Conservation (phyloP, 768 basidiomycete genomes). For the Termitomyces titanicus region DNA sequence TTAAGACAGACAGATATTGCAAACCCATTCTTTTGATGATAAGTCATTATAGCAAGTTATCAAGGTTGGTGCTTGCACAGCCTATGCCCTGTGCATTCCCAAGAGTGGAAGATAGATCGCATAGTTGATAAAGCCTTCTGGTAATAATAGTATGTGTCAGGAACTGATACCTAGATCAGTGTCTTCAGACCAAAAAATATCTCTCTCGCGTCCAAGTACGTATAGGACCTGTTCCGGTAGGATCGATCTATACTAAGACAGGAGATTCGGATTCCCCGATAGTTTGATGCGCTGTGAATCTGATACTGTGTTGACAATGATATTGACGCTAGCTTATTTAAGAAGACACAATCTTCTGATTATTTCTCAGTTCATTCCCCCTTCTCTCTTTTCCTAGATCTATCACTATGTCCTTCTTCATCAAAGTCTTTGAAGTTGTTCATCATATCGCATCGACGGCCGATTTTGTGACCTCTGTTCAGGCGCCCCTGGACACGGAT, state of each 20-base stretch:
- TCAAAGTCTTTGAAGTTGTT: constrained; percentile 9
- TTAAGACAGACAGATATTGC: no score
- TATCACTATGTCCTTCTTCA: constrained; percentile 5
- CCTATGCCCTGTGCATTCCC: not conserved
- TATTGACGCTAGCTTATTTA: constrained; percentile 3
- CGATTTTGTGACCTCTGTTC: constrained; percentile 20
- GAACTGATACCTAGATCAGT: no score
- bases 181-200: not conserved
- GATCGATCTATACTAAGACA: not conserved
- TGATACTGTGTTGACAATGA: constrained; percentile 7
- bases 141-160: no score
- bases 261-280: constrained; percentile 15
- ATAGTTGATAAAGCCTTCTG: no score
- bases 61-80: no score
- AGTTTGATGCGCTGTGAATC: constrained; percentile 3
- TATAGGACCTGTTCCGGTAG: not conserved
- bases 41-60: no score
- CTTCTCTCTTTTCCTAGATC: not conserved
- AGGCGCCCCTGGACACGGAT: constrained; percentile 30
- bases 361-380: constrained; percentile 4
- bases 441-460: constrained; percentile 19
- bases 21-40: not conserved
- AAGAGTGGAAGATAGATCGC: no score
- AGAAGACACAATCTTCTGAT: not conserved
- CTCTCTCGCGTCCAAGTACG: not conserved